Percentiles rank a stretch among this genome's conserved stretches.
phyloP scores from a whole-genome alignment of 305 asterid genomes.

The Fraxinus angustifolia region DNA sequence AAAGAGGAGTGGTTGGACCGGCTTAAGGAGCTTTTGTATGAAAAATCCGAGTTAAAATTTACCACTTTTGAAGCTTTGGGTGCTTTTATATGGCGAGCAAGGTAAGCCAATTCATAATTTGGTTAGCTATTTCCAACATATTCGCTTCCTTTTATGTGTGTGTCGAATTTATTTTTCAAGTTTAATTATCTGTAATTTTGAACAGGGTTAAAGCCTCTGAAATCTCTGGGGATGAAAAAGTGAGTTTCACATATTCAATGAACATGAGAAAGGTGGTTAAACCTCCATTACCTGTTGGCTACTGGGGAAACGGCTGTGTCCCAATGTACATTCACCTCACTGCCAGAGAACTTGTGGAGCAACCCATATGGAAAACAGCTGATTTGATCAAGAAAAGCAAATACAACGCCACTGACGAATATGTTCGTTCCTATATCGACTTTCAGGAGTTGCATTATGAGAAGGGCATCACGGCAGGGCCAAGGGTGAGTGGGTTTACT shows the following conservation, averaged over 20 bases:
- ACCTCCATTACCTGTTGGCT: constrained; percentile 64
- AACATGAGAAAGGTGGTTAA: constrained; percentile 51
- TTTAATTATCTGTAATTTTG: neutral
- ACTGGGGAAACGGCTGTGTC: constrained; percentile 92
- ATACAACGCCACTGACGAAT: constrained; percentile 39
- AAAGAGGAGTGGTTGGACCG: constrained; percentile 61
- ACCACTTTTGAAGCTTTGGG: constrained; percentile 84
- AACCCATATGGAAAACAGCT: constrained; percentile 58
- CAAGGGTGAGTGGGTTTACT: constrained; percentile 68
- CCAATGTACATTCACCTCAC: constrained; percentile 63
- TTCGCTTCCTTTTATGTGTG: neutral
- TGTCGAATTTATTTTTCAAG: neutral
- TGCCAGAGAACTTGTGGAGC: constrained; percentile 47
- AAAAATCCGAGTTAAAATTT: constrained; percentile 49
- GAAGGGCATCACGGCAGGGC: constrained; percentile 60
- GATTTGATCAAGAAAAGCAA: constrained; percentile 64
- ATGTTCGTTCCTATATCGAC: constrained; percentile 55
- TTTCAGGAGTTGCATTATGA: constrained; percentile 65
- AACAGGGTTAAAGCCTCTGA: constrained; percentile 47
- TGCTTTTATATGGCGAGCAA: constrained; percentile 72
- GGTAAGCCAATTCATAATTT: constrained; percentile 29
- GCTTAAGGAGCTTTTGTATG: constrained; percentile 41
- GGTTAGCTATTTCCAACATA: neutral
- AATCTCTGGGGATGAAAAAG: constrained; percentile 40
- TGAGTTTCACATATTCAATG: constrained; percentile 63